Conservation (phyloP, 2,329 filamentous ascomycete species). For the Sclerotinia sclerotiorum region DNA sequence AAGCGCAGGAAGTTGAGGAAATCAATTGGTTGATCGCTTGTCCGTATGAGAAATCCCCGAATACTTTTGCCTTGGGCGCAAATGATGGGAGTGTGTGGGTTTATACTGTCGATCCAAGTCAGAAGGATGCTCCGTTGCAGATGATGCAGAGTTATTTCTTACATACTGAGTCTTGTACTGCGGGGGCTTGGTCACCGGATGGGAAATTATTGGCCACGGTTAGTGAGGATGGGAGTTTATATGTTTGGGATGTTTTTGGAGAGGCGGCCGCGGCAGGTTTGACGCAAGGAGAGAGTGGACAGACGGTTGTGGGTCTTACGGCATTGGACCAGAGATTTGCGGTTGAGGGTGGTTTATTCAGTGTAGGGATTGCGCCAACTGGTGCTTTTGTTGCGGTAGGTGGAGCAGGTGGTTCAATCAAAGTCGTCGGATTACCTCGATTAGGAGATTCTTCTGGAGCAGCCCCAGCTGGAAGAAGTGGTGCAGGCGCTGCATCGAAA, state of each 20-base stretch:
- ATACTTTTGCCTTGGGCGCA: slow-evolving; percentile 83
- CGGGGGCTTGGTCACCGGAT: slow-evolving; percentile 86
- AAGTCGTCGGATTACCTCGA: slow-evolving; percentile 79
- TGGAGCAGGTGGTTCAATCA: slow-evolving; percentile 82
- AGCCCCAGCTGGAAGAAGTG: slow-evolving; percentile 34
- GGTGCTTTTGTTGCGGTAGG: slow-evolving; percentile 81
- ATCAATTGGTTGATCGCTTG: slow-evolving; percentile 87
- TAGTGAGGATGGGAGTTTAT: slow-evolving; percentile 81
- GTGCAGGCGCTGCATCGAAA: slow-evolving; percentile 33
- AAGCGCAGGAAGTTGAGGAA: slow-evolving; percentile 87
- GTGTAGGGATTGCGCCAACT: slow-evolving; percentile 77
- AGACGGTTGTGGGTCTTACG: slow-evolving; percentile 74
- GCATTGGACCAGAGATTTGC: slow-evolving; percentile 83
- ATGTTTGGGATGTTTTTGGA: slow-evolving; percentile 71
- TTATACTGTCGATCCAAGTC: slow-evolving; percentile 74
- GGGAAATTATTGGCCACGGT: slow-evolving; percentile 85
- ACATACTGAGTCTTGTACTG: slow-evolving; percentile 82
- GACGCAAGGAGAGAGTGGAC: slow-evolving; percentile 53
- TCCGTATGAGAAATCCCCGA: slow-evolving; percentile 68
- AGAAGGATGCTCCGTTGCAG: slow-evolving; percentile 62
- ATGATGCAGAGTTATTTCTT: slow-evolving; percentile 92
- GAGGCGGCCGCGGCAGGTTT: slow-evolving; percentile 51
- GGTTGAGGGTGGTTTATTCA: slow-evolving; percentile 89
- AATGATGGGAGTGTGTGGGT: slow-evolving; percentile 95
- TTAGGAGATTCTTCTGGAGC: slow-evolving; percentile 37